Base-by-base conservation (phyloP, 1,284 basidiomycete species). In the Limonomyces culmigenus region DNA sequence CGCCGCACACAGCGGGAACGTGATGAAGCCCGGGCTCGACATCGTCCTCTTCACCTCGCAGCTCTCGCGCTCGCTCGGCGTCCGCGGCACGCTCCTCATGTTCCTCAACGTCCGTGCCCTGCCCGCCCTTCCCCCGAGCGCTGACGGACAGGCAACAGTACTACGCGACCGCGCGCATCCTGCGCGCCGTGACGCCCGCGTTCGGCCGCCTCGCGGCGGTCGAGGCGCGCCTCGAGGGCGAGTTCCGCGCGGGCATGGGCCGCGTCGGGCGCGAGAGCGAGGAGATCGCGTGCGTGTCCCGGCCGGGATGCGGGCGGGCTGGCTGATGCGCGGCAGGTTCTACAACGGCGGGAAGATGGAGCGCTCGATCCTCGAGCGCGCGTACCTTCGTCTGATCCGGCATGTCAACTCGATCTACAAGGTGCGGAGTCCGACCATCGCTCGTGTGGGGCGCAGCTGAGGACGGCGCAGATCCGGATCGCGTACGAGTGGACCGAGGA, bases 401-500 rank as follows among this genome's bases (percentile, higher is more conserved):
- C 93, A 98, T 45, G 72, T 95, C 41, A 91, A 93, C 50, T 79
- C 75, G 0, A 89, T 96, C 40, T 91, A 89, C 65, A 91, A 88
- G 67, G 80, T 79, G 32, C 30, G n/a, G n/a, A n/a, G n/a, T n/a
- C n/a, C 23, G 23, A 8, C 21, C 30, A 4, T 10, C 27, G 30
- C 15, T 6, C 14, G 25, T 20, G 33, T 19, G 16, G 18, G 32
- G 8, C n/a, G 23, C 8, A 27, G 23, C 8, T 27, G 23, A 27
- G 23, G n/a, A n/a, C n/a, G 35, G 10, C n/a, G 13, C 14, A 78
- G 76, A 79, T 83, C 34, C 73, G 81, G 17, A 83, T 86, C 36
- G 75, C 75, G 1, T 87, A 87, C 48, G 80, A 85, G 46, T 84
- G 78, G 87, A 92, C 84, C 0, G 86, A 92, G 50, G 88, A 93